phyloP scores from a whole-genome alignment of 1,284 basidiomycete species.

The Trichosporon sp. region DNA sequence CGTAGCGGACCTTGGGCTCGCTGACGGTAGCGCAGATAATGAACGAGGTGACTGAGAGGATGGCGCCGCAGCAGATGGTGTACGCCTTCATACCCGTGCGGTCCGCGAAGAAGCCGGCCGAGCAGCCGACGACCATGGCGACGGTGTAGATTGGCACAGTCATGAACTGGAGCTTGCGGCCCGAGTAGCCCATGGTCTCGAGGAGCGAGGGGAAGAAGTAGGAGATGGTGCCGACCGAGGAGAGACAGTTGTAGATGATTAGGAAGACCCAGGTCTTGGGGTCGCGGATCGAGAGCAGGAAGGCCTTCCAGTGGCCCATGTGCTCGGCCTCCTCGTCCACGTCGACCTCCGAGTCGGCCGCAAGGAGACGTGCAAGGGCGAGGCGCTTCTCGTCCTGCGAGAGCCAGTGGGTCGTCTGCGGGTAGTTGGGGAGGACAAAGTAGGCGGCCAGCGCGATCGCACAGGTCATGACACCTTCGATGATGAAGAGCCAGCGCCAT shows the following conservation, averaged over 20 bases:
- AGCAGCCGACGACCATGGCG: slow-evolving; percentile 17
- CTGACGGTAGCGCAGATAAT: slow-evolving; percentile 3
- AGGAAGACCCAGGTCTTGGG: slow-evolving; percentile 30
- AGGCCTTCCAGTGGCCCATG: slow-evolving; percentile 20
- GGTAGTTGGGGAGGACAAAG: slow-evolving; percentile 44
- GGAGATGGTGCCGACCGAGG: slow-evolving; percentile 26
- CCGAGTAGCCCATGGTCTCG: slow-evolving; percentile 25
- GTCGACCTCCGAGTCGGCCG: slow-evolving; percentile 12
- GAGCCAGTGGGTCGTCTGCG: slow-evolving; percentile 32
- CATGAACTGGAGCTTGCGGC: slow-evolving; percentile 30
- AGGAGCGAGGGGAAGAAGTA: slow-evolving; percentile 37
- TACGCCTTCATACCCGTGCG: slow-evolving; percentile 14
- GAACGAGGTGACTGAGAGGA: slow-evolving; percentile 11
- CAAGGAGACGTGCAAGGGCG: slow-evolving; percentile 9
- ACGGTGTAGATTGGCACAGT: slow-evolving; percentile 26
- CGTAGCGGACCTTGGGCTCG: slow-evolving; percentile 19
- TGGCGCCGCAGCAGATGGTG: slow-evolving; percentile 17
- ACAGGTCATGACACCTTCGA: slow-evolving; percentile 42
- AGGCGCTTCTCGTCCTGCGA: slow-evolving; percentile 20
- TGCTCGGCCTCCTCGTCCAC: slow-evolving; percentile 13
- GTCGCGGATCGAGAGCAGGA: slow-evolving; percentile 24
- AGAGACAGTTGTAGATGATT: slow-evolving; percentile 17
- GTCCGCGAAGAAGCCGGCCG: slow-evolving; percentile 21
- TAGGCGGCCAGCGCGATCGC: slow-evolving; percentile 33
- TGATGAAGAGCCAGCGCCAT: slow-evolving; percentile 46